Evolutionary conservation across 306 rosid genomes (phyloP).

Genomic region (Inga oerstediana): DNA sequence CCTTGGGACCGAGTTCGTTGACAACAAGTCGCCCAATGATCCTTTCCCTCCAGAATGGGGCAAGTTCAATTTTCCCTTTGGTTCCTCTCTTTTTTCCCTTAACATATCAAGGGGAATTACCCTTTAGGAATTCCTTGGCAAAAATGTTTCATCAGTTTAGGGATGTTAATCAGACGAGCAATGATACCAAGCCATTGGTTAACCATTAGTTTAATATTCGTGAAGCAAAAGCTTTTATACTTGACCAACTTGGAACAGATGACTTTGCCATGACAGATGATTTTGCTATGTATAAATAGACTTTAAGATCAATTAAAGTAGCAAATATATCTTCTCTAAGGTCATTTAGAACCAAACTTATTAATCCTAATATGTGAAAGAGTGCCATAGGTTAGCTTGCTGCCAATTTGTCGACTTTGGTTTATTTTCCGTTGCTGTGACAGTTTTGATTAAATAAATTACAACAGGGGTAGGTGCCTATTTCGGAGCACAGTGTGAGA

Average conservation of each 20-base stretch:
- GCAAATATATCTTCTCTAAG: background rate
- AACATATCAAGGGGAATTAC: background rate
- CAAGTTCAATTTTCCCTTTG: constrained; percentile 43
- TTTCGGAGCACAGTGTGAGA: constrained; percentile 83
- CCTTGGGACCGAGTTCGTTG: constrained; percentile 72
- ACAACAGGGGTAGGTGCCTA: constrained; percentile 70
- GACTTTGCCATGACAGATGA: background rate
- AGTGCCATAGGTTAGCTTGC: background rate
- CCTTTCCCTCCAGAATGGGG: constrained; percentile 96
- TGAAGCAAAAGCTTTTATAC: background rate
- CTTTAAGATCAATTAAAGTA: constrained; percentile 16
- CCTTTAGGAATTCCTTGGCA: background rate
- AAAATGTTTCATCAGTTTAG: background rate
- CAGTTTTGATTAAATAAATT: constrained; percentile 12
- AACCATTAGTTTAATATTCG: background rate
- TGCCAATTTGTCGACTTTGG: constrained; percentile 8
- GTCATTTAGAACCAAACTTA: background rate
- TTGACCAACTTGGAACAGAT: too few species aligned
- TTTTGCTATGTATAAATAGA: background rate
- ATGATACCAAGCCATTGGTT: background rate
- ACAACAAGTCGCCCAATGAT: constrained; percentile 89
- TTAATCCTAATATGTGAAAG: constrained; percentile 3
- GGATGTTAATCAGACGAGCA: background rate
- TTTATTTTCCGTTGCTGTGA: constrained; percentile 19
- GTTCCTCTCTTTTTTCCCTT: background rate